Percentiles rank a stretch among this genome's conserved stretches.
These are phyloP conservation scores for Colletotrichum filicis DNA, from an alignment of 2,329 filamentous ascomycete species.

Conservation along the genomic window DNA sequence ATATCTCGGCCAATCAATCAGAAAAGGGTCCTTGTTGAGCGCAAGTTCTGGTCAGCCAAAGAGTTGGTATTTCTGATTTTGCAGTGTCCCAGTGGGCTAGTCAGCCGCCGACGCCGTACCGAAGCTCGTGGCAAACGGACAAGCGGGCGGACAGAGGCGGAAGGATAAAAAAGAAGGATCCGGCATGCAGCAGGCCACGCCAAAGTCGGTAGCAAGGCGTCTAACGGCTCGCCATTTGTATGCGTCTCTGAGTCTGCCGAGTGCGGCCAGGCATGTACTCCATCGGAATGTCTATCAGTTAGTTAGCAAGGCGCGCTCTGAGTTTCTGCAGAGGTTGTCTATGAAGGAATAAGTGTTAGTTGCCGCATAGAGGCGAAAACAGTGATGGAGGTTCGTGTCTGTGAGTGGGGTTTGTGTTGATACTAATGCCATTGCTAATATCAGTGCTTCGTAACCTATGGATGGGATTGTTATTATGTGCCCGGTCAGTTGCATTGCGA, in stretches of 20 bases:
- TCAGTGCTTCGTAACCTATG: background rate
- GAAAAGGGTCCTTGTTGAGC: background rate
- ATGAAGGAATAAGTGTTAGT: too few relatives aligned
- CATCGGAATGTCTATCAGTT: too few relatives aligned
- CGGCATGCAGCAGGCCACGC: conserved; percentile 9
- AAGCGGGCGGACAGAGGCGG: background rate
- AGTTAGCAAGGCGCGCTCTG: too few relatives aligned
- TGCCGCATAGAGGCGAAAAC: background rate
- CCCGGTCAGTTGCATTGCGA: background rate
- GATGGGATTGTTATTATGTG: background rate
- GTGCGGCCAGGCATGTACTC: too few relatives aligned
- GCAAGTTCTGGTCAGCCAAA: background rate
- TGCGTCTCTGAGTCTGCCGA: background rate
- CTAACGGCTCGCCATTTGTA: background rate
- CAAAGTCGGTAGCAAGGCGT: conserved; percentile 17
- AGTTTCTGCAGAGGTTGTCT: too few relatives aligned
- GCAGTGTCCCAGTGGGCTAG: conserved; percentile 2
- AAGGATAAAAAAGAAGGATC: background rate
- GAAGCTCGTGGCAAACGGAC: background rate
- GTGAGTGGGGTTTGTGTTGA: background rate
- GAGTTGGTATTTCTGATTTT: background rate
- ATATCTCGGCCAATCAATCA: background rate
- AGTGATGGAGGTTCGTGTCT: background rate
- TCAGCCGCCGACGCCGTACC: background rate
- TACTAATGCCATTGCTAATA: background rate